A percentile compares a stretch with the other conserved stretches of the same genome.
Evolutionary conservation across 164 flowering plant species (phyloP).

Genomic region (Protea cynaroides): DNA sequence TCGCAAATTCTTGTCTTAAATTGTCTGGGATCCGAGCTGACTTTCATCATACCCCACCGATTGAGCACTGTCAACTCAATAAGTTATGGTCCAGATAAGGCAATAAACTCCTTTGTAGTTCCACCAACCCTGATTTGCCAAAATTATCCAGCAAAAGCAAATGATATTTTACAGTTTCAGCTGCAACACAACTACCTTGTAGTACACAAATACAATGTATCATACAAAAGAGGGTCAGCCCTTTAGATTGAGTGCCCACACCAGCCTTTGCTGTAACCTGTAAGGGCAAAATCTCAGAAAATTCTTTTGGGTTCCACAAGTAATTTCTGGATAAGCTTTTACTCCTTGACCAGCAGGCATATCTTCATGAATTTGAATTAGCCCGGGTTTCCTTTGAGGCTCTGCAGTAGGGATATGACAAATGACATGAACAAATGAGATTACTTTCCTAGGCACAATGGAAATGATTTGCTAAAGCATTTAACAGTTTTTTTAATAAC

Average conservation of each 20-base stretch:
- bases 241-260: neutral
- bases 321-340: neutral
- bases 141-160: no score
- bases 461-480: neutral
- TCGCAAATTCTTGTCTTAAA: no score
- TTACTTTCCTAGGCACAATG: neutral
- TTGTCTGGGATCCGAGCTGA: no score
- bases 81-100: no score
- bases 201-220: no score
- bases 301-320: neutral
- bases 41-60: no score
- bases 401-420: slow-evolving; percentile 8
- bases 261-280: neutral
- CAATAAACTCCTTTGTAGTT: no score
- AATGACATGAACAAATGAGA: neutral
- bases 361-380: slow-evolving; percentile 14
- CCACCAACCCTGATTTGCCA: no score
- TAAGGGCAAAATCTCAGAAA: neutral
- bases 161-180: no score
- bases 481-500: slow-evolving; percentile 3
- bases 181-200: no score
- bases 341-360: neutral
- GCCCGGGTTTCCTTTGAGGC: slow-evolving; percentile 19
- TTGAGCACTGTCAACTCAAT: no score
- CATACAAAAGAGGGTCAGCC: no score